Base-by-base conservation (phyloP, 306 rosid species). In the Cicer cuneatum region DNA sequence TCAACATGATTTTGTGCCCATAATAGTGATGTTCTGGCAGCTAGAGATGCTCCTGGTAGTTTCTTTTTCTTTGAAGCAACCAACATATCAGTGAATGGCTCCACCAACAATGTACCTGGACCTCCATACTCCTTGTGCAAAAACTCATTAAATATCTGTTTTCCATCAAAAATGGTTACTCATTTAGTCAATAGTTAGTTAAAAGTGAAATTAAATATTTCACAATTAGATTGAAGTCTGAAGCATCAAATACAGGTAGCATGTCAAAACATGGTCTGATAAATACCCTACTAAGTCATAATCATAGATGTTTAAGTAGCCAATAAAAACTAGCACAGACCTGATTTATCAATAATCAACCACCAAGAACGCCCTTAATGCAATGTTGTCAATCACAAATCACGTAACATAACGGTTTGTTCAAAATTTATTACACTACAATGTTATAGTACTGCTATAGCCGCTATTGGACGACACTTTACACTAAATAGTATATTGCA, bases 101-200 rank as follows among this genome's bases (percentile, higher is more conserved):
- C 89, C 79, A 88, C 89, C 87, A 92, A 73, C 80, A 92, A 81
- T 78, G 93, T 92, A 58, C 88, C 96, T 37, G 92, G 88, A 65
- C 96, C 89, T 75, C 93, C 93, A 82, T 88, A 89, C 78, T 85
- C 88, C 72, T 79, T 80, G 76, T 11, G 85, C 86, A 92, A 83
- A 64, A 86, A 92, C 60, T 88, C 87, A 60, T 83, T 53, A 63
- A 87, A 77, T 78, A 86, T 82, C 92, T 92, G 86, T 69, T 52
- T 66, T 75, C 47, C 79, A 84, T 48, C 47, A 46, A 77, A 67
- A 47, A 10, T 13, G 42, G 72, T 80, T 83, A 71, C 65, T 40
- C 57, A 51, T 46, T 40, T 42, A 75, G 41, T 24, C 70, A 42
- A 43, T 19, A 43, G 41, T 66, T 19, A 43, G 41, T 35, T 84